Percentiles rank a stretch among this genome's conserved stretches.
phyloP scores from a whole-genome alignment of 148 eudicot species.

The Cornus kousa region DNA sequence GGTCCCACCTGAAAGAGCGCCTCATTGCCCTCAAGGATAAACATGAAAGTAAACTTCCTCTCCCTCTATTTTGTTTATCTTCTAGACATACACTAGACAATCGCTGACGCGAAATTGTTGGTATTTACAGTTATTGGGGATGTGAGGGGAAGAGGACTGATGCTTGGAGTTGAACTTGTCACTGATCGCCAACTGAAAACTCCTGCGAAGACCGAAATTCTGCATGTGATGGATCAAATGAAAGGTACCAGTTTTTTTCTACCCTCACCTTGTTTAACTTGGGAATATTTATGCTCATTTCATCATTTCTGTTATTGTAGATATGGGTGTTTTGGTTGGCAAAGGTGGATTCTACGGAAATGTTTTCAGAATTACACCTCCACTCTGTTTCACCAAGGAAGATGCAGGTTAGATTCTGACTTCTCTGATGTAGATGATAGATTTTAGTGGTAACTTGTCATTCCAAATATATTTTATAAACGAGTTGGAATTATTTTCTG shows the following conservation, averaged over 20 bases:
- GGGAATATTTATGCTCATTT: no score
- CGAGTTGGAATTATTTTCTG: neutral
- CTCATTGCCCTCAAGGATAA: slow-evolving; percentile 68
- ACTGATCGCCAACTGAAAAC: slow-evolving; percentile 78
- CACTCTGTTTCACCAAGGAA: slow-evolving; percentile 91
- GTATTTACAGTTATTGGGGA: slow-evolving; percentile 80
- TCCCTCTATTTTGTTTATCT: neutral
- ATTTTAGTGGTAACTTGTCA: neutral
- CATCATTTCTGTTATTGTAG: slow-evolving; percentile 18
- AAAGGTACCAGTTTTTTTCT: slow-evolving; percentile 44
- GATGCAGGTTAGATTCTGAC: slow-evolving; percentile 66
- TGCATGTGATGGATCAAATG: slow-evolving; percentile 93
- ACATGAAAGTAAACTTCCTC: slow-evolving; percentile 58
- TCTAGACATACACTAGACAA: neutral
- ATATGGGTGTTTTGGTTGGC: slow-evolving; percentile 88
- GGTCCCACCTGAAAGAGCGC: slow-evolving; percentile 74
- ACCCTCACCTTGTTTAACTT: neutral
- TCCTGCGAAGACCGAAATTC: slow-evolving; percentile 83
- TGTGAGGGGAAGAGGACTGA: slow-evolving; percentile 93
- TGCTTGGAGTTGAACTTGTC: slow-evolving; percentile 93
- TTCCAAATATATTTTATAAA: no score
- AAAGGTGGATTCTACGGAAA: slow-evolving; percentile 95
- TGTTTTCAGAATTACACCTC: slow-evolving; percentile 96
- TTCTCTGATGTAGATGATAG: neutral
- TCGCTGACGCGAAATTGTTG: neutral